phyloP scores from a whole-genome alignment of 805 yeast species.

The Nakazawaea molendinolei region DNA sequence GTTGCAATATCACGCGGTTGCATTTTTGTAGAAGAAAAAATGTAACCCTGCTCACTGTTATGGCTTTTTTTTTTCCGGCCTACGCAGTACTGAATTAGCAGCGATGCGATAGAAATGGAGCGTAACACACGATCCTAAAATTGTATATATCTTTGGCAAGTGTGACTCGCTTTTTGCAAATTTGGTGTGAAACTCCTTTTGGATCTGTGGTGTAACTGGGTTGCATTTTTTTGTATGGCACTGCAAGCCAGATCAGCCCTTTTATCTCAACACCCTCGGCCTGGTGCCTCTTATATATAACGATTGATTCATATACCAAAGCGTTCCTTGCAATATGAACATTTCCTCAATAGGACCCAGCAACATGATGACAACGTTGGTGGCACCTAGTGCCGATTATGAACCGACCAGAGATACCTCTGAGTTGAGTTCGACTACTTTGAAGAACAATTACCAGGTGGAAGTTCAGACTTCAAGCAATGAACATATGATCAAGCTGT shows the following conservation, averaged over 20 bases:
- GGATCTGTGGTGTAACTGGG: slow-evolving; percentile 6
- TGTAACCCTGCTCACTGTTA: slow-evolving; percentile 7
- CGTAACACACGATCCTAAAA: too few relatives aligned
- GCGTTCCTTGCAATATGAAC: background rate
- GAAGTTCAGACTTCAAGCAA: background rate
- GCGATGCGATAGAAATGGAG: too few relatives aligned
- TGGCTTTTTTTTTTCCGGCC: too few relatives aligned
- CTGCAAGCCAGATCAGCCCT: too few relatives aligned
- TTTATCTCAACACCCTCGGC: too few relatives aligned
- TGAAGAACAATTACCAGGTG: background rate
- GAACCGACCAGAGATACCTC: background rate
- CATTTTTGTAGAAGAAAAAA: background rate
- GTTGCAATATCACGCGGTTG: background rate
- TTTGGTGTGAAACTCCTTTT: too few relatives aligned
- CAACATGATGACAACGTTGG: slow-evolving; percentile 6
- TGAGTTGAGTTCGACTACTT: too few relatives aligned
- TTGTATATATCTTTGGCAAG: too few relatives aligned
- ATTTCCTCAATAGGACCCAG: background rate
- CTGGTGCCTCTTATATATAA: too few relatives aligned
- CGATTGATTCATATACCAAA: background rate
- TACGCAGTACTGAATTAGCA: too few relatives aligned
- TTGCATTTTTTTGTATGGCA: slow-evolving; percentile 1
- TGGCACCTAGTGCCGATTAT: background rate
- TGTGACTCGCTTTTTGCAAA: too few relatives aligned
- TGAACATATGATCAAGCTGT: background rate